phyloP scores from a whole-genome alignment of 176 grass and related monocot species.

The Rhipidocladum racemiflorum region DNA sequence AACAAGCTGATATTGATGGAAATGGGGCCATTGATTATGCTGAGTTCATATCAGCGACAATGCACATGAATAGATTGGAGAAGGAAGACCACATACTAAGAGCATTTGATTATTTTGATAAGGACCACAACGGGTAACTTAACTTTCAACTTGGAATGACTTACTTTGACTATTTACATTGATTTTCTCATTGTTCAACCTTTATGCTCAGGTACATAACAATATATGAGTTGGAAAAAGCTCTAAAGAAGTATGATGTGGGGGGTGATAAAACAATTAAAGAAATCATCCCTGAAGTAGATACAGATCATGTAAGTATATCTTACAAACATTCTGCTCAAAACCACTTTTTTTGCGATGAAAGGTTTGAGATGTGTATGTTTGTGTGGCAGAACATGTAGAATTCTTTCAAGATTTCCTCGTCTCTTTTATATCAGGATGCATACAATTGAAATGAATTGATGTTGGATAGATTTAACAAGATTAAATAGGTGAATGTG shows the following conservation, averaged over 20 bases:
- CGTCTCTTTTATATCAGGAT: not conserved
- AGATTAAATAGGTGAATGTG: not conserved
- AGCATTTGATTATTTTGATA: slow-evolving; percentile 98
- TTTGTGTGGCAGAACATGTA: not conserved
- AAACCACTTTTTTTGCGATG: not conserved
- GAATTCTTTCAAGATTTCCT: not conserved
- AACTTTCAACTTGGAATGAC: not conserved
- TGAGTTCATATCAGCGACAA: slow-evolving; percentile 94
- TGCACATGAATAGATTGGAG: slow-evolving; percentile 99
- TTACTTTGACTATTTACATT: slow-evolving; percentile 19
- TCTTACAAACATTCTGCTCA: not conserved
- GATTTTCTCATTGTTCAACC: slow-evolving; percentile 31
- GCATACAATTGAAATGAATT: not conserved
- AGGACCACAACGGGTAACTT: slow-evolving; percentile 95
- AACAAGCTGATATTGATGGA: slow-evolving; percentile 98
- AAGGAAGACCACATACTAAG: slow-evolving; percentile 94
- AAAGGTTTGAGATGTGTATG: not conserved
- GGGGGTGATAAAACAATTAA: slow-evolving; percentile 96
- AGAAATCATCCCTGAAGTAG: slow-evolving; percentile 98
- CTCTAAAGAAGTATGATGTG: slow-evolving; percentile 94
- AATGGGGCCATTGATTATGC: slow-evolving; percentile 93
- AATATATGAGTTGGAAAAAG: slow-evolving; percentile 94
- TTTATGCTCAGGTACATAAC: slow-evolving; percentile 76
- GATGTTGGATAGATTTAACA: slow-evolving; percentile 13
- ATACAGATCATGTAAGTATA: slow-evolving; percentile 73